Base-by-base conservation (phyloP, 1,139 yeast species). In the Sugiyamaella paludigena region DNA sequence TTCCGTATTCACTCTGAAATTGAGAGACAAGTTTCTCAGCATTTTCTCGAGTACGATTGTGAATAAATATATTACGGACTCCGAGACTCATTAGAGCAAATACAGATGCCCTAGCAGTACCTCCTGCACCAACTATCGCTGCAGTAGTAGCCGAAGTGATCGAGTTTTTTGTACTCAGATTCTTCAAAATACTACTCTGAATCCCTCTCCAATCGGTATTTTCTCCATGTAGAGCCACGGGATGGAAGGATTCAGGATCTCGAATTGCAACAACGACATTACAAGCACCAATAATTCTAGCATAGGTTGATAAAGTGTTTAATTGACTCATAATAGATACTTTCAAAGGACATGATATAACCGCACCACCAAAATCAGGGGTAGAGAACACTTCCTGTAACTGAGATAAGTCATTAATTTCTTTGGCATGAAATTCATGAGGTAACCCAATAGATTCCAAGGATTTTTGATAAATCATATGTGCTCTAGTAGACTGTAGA, bases 151-250 rank as follows among this genome's bases (percentile, higher is more conserved):
- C 15, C 7, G 45, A 30, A 9, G 47, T 51, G 29, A 54, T 51
- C 7, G 55, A 36, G 13, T 47, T 51, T 11, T 43, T 39, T 4
- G 55, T 46, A n/a, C 48, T 32, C 13, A 54, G 31, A 32, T 53
- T 40, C 16, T 40, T 49, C 27, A 41, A 27, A 12, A 54, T 34
- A 33, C 49, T 35, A 9, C 81, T 76, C 43, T 73, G 73, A 54
- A 88, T 82, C 29, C 96, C 96, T 49, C 80, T 71, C 94, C 95
- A 87, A 64, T 88, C 96, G 40, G 96, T 88, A 67, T 88, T 88
- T 60, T 87, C 94, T 56, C 95, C 96, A 49, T 70, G 70, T 49
- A 81, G 76, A 10, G 51, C 43, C 6, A 39, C 36, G 15, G 50
- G 46, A 26, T 36, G 47, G 33, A 50, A 34, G 51, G 75, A 72